These are phyloP conservation scores for Thraustochytrium sp. DNA, from an alignment of 352 stramenopile genomes.

Conservation along the genomic window DNA sequence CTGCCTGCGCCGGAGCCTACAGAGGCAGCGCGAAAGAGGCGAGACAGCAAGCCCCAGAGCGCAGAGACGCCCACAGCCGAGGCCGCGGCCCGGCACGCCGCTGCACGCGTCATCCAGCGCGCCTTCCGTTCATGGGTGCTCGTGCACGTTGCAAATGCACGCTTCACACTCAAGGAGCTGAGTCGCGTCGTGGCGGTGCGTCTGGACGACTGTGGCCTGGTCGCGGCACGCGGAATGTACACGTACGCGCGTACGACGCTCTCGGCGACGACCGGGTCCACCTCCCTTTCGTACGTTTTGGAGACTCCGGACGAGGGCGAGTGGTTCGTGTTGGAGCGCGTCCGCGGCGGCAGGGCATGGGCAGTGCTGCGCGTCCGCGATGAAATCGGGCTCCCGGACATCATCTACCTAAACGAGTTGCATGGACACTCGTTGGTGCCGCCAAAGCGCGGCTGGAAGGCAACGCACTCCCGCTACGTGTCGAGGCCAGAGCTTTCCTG, in stretches of 20 bases:
- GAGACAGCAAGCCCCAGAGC: background rate
- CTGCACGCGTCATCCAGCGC: background rate
- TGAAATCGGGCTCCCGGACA: background rate
- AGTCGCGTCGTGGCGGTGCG: background rate
- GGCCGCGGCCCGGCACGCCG: background rate
- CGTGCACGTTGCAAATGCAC: background rate
- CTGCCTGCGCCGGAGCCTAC: background rate
- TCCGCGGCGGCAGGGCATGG: conserved; percentile 2
- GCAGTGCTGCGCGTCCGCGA: background rate
- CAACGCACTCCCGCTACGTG: background rate
- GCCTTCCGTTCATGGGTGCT: background rate
- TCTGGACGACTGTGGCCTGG: background rate
- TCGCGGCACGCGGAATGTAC: background rate
- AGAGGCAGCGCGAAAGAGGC: background rate
- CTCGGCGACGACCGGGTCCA: background rate
- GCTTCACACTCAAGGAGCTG: conserved; percentile 26
- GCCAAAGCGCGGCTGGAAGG: conserved; percentile 9
- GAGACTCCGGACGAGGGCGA: background rate
- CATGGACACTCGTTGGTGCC: conserved; percentile 9
- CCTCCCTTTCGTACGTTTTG: background rate
- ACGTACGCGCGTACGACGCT: background rate
- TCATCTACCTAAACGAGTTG: conserved; percentile 14
- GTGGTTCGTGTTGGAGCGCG: conserved; percentile 16
- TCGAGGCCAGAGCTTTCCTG: background rate
- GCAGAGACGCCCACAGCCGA: background rate